A percentile compares a stretch with the other conserved stretches of the same genome.
These are phyloP conservation scores for Phytophthora gonapodyides DNA, from an alignment of 352 stramenopile species.

Conservation along the genomic window DNA sequence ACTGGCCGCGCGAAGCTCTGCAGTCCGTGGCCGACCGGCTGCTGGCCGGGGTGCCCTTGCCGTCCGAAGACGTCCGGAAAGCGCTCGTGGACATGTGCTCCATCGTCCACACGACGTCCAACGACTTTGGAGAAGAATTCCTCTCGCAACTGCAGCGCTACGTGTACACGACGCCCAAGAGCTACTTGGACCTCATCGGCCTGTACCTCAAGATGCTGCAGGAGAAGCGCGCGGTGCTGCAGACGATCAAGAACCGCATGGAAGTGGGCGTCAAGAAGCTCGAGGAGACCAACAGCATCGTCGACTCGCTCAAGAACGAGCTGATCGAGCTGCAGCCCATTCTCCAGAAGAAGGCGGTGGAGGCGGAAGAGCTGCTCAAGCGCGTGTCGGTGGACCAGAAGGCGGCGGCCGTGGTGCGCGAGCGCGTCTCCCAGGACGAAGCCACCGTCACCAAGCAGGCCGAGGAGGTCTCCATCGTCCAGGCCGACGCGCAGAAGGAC, in stretches of 20 bases:
- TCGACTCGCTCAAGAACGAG: constrained; percentile 93
- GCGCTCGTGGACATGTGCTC: constrained; percentile 92
- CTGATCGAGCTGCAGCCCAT: constrained; percentile 93
- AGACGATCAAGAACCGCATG: constrained; percentile 90
- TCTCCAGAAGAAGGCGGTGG: constrained; percentile 88
- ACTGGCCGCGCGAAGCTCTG: constrained; percentile 93
- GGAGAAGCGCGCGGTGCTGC: constrained; percentile 80
- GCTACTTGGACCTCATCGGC: constrained; percentile 96
- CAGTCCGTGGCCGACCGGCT: constrained; percentile 91
- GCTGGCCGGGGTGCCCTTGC: constrained; percentile 80
- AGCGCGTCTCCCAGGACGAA: constrained; percentile 91
- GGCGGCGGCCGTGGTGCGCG: constrained; percentile 87
- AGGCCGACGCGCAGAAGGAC: constrained; percentile 93
- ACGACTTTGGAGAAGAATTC: constrained; percentile 88
- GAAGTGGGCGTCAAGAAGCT: constrained; percentile 93
- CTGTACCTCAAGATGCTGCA: constrained; percentile 94
- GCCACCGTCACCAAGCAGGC: constrained; percentile 91
- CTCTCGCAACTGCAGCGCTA: constrained; percentile 88
- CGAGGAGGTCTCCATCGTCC: constrained; percentile 89
- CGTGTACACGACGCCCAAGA: constrained; percentile 97
- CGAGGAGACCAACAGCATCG: constrained; percentile 94
- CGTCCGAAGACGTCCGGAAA: constrained; percentile 67
- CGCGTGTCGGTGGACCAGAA: constrained; percentile 93
- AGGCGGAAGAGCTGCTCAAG: constrained; percentile 92
- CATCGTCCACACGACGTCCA: constrained; percentile 93